Base-by-base conservation (phyloP, 2,329 filamentous ascomycete species). In the Neofusicoccum umdonicola region DNA sequence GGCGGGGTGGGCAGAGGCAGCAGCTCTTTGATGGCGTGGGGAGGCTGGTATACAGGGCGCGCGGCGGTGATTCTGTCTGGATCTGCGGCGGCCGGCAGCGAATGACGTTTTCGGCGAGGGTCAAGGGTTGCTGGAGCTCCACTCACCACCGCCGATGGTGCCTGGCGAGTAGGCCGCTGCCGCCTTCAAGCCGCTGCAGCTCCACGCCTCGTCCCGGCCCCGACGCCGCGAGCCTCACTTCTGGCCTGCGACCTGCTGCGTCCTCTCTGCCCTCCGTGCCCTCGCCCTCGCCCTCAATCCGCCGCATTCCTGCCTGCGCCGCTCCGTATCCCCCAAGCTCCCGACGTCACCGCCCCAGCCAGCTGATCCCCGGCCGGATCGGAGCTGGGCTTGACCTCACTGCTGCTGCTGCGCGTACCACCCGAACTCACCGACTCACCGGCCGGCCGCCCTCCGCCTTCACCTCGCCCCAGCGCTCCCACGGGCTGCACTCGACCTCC, bases 61-160 rank as follows among this genome's bases (percentile, higher is more conserved):
- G 27, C 31, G 31, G 42, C 42, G 27, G 56, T 27, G 41, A 9
- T 47, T 57, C 39, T 44, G 37, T 22, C 39, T 57, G 54, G 56
- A 37, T 60, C 22, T 60, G 56, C 56, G 27, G 22, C 39, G 37
- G 35, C 58, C 41, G 27, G 22, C 39, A 34, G 35, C 58, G 58
- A 51, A 62, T 62, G 58, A 62, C 58, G 58, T 62, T 61, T 61
- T 61, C 57, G 44, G 42, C 44, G 54, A 57, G 39, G 54, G 54
- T 44, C 54, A 45, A 39, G 54, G 54, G 51, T 37, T 39, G 57
- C 41, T 12, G 15, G 19, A 61, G 57, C 57, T 61, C 57, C 57
- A 48, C 57, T 31, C 56, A 61, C 31, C 57, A 61, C 42, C 44
- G 44, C 22, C 42, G 37, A 34, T 19, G 34, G 51, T 31, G 4